Evolutionary conservation across 2,329 filamentous ascomycete genomes (phyloP), one percentile per base, ranked within the genome.

Genomic region (Xylariaceae sp.): DNA sequence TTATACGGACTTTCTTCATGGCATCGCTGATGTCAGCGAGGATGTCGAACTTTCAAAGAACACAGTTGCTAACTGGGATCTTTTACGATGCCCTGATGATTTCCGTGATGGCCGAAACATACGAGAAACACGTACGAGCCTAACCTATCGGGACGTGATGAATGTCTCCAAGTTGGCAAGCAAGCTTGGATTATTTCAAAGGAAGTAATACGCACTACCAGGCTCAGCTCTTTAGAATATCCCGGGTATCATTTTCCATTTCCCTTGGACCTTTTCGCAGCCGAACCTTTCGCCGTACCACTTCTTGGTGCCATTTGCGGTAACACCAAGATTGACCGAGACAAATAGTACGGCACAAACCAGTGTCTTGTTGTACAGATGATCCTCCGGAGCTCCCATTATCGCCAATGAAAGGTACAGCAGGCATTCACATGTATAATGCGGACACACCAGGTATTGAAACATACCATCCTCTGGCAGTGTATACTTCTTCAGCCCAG

Each of bases 391-490:
- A 1, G 93, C 91, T 26, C 88, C 86, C 40, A 89, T 72, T 44
- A 95, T 74, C 2, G 91, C 83, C 62, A 99, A 75, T n/a, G 88
- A 82, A 19, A 92, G 70, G 71, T 99, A 98, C 56, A 97, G 85
- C 41, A 89, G 71, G 69, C 90, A 93, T 75, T 98, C 95, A 67
- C 89, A 91, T 2, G 89, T 89, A 73, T 98, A 99, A 74, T 99
- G 95, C 18, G 95, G 92, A 65, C 90, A 96, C 40, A 97, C 75
- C 20, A 96, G 73, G 54, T 80, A 78, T 44, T 79, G 78, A 73
- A 98, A 99, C 54, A 89, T 75, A 2, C 88, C 87, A 57, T 89
- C 81, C 2, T 81, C 77, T 0, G 93, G 93, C 20, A 98, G 79
- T 10, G 89, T 89, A 74, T 99, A 98, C 69, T 92, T 93, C 70